A percentile compares a stretch with the other conserved stretches of the same genome.
phyloP scores from a whole-genome alignment of 2,329 filamentous ascomycete genomes.

The Rhytidhysteron rufulum region DNA sequence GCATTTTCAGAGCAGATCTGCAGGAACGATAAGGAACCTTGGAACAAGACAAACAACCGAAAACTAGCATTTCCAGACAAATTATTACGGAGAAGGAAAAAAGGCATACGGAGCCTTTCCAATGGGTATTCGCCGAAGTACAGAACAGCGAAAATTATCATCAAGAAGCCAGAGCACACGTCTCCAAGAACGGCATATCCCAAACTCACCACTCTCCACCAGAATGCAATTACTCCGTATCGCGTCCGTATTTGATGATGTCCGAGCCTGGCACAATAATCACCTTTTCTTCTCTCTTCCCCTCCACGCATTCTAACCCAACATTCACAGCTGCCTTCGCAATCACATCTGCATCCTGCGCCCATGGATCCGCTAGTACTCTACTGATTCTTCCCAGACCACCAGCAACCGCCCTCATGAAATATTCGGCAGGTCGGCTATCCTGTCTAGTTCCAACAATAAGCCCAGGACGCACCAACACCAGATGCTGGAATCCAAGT shows the following conservation, averaged over 20 bases:
- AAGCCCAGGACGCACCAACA: slow-evolving; percentile 71
- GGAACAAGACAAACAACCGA: too few relatives aligned
- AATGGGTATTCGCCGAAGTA: too few relatives aligned
- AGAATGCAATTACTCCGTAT: too few relatives aligned
- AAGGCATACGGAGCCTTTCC: too few relatives aligned
- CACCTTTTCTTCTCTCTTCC: slow-evolving; percentile 52
- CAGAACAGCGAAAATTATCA: too few relatives aligned
- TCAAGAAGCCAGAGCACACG: too few relatives aligned
- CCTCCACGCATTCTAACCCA: slow-evolving; percentile 48
- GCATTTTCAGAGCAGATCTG: too few relatives aligned
- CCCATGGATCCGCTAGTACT: slow-evolving; percentile 60
- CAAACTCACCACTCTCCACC: too few relatives aligned
- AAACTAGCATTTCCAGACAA: too few relatives aligned
- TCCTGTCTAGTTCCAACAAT: slow-evolving; percentile 69
- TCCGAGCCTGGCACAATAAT: slow-evolving; percentile 61
- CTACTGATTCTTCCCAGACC: slow-evolving; percentile 46
- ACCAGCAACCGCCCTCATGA: slow-evolving; percentile 54
- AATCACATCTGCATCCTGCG: slow-evolving; percentile 72
- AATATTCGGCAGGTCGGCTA: slow-evolving; percentile 55
- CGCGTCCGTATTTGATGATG: slow-evolving; percentile 66
- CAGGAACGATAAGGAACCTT: too few relatives aligned
- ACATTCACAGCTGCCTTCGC: slow-evolving; percentile 63
- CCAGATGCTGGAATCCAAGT: slow-evolving; percentile 70
- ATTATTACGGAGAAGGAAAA: too few relatives aligned
- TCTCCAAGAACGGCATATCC: too few relatives aligned